Evolutionary conservation across 768 basidiomycete genomes (phyloP), one percentile per base, ranked within the genome.

Genomic region (Tubosaeta sp.): DNA sequence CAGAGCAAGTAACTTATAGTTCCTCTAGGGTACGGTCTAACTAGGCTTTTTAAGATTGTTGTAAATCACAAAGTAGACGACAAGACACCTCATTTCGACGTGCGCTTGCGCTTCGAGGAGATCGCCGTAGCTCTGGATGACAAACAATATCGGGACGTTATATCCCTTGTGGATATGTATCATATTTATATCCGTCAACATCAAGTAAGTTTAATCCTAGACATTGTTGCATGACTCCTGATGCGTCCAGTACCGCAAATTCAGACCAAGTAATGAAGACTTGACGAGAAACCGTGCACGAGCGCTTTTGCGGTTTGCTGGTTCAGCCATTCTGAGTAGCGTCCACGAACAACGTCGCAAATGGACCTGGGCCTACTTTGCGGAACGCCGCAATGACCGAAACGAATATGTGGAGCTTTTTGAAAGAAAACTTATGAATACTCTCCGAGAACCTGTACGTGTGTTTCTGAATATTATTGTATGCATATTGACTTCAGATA

Each of bases 291-390:
- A 87, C 63, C 71, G 75, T 3, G 80, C 88, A 3, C 78, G 70
- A 59, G 85, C 90, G 8, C 73, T 92, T 44, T 74, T 94, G 36
- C 76, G 74, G 46, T 97, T 91, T 63, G 95, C 94, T 6, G 76
- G 76, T 30, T 80, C 74, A 18, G 90, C 93, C 12, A 91, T 98
- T 39, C 63, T 89, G 35, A 80, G 81, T 53, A 90, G 86, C 55
- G 83, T 99, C 3, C 89, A 83, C 49, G 90, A 97, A 55, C 83
- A 82, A 61, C 81, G 83, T 53, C 76, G 80, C 45, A 84, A 83
- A 64, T 97, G 95, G 94, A 88, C 87, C 1, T 98, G 96, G 94
- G 76, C 73, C 5, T 90, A 91, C 70, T 90, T 99, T 66, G 82
- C 81, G 2, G 83, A 94, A 69, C 76, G 96, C 32, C 76, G 96